Evolutionary conservation across 1,139 yeast genomes (phyloP).

Genomic region (Suhomyces wounanorum): DNA sequence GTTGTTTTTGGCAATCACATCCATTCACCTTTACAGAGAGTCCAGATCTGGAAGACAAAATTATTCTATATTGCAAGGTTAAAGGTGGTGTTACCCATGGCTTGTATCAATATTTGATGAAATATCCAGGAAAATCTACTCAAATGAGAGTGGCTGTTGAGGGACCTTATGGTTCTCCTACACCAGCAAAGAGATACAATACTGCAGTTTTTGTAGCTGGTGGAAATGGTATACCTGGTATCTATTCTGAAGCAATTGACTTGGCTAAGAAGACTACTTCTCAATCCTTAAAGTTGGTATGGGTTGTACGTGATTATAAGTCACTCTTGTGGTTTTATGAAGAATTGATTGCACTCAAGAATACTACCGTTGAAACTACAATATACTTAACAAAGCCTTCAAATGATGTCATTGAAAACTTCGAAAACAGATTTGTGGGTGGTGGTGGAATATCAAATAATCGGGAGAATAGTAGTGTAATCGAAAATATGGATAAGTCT

Average conservation of each 20-base stretch:
- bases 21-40: constrained; percentile 36
- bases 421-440: constrained; percentile 17
- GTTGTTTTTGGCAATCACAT: constrained; percentile 43
- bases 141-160: constrained; percentile 42
- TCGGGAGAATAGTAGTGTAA: constrained; percentile 5
- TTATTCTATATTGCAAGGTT: constrained; percentile 36
- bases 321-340: constrained; percentile 52
- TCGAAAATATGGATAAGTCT: constrained; percentile 11
- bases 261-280: constrained; percentile 21
- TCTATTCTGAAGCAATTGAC: constrained; percentile 39
- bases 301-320: constrained; percentile 53
- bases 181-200: constrained; percentile 38
- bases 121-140: constrained; percentile 26
- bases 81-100: constrained; percentile 40
- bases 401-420: constrained; percentile 21
- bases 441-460: constrained; percentile 1
- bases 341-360: constrained; percentile 42
- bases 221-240: constrained; percentile 53
- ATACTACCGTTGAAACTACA: constrained; percentile 33
- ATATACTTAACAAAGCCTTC: constrained; percentile 49
- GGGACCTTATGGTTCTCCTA: constrained; percentile 49
- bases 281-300: constrained; percentile 41
- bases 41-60: constrained; percentile 23
- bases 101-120: constrained; percentile 24
- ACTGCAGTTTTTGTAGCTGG: constrained; percentile 45